These are phyloP conservation scores for Ophiostoma montium DNA, from an alignment of 2,329 filamentous ascomycete species.

Conservation along the genomic window DNA sequence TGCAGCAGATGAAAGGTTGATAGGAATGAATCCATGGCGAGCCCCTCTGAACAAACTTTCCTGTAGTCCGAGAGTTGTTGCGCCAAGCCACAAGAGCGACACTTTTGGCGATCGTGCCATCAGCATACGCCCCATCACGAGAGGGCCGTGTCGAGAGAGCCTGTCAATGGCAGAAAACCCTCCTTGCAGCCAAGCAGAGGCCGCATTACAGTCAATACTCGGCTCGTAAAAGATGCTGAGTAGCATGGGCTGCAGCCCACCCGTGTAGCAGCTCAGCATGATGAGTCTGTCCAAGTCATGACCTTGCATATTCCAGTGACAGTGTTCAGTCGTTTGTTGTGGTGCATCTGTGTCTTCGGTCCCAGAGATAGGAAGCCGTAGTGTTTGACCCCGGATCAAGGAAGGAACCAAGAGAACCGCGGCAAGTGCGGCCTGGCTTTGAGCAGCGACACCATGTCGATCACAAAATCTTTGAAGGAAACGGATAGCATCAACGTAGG, in stretches of 20 bases:
- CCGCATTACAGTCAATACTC: slow-evolving; percentile 17
- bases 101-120: slow-evolving; percentile 16
- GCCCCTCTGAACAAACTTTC: slow-evolving; percentile 13
- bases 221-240: slow-evolving; percentile 18
- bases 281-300: slow-evolving; percentile 14
- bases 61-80: slow-evolving; percentile 14
- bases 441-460: slow-evolving; percentile 13
- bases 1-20: slow-evolving; percentile 17
- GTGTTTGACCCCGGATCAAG: slow-evolving; percentile 2
- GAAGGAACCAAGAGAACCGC: slow-evolving; percentile 15
- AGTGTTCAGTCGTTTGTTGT: background rate
- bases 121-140: slow-evolving; percentile 16
- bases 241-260: slow-evolving; percentile 16
- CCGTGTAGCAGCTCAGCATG: slow-evolving; percentile 16
- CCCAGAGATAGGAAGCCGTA: slow-evolving; percentile 8
- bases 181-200: slow-evolving; percentile 19
- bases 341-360: background rate
- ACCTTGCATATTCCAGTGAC: slow-evolving; percentile 1
- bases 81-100: slow-evolving; percentile 18
- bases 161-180: slow-evolving; percentile 15
- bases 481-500: slow-evolving; percentile 11
- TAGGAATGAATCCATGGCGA: slow-evolving; percentile 15
- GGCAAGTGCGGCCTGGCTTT: slow-evolving; percentile 16
- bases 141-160: slow-evolving; percentile 8
- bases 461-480: slow-evolving; percentile 15